Percentiles rank a stretch among this genome's conserved stretches.
These are phyloP conservation scores for Maudiozyma pseudohumilis DNA, from an alignment of 805 yeast species.

Conservation along the genomic window DNA sequence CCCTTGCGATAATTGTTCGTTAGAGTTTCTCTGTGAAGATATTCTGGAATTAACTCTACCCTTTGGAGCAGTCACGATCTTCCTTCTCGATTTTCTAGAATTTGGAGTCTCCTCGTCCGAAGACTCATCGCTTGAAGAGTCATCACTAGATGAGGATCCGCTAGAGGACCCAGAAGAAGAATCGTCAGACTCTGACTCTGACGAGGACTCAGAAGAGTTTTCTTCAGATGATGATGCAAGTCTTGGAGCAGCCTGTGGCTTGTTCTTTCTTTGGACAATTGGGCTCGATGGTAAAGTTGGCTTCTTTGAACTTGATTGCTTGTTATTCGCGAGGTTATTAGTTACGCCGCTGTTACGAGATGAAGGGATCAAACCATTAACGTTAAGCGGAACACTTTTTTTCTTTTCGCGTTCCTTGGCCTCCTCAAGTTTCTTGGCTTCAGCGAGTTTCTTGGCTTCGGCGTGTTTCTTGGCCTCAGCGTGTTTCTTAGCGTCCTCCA, in stretches of 20 bases:
- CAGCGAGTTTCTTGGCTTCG: no score
- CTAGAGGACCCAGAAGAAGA: conserved; percentile 1
- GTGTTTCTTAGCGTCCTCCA: no score
- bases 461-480: no score
- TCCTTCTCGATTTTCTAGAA: conserved; percentile 26
- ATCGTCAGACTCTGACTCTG: background rate
- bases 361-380: no score
- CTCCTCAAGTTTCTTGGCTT: no score
- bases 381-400: no score
- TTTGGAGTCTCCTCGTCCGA: conserved; percentile 18
- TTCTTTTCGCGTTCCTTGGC: no score
- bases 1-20: background rate
- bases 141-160: conserved; percentile 3
- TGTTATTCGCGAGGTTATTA: no score
- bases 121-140: conserved; percentile 20
- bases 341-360: no score
- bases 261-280: background rate
- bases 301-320: no score
- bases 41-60: conserved; percentile 17
- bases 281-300: background rate
- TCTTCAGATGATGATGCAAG: background rate
- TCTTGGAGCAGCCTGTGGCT: no score
- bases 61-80: conserved; percentile 40
- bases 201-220: background rate
- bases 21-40: conserved; percentile 3